Conservation (phyloP, 2,329 filamentous ascomycete species). For the Elsinoe australis region DNA sequence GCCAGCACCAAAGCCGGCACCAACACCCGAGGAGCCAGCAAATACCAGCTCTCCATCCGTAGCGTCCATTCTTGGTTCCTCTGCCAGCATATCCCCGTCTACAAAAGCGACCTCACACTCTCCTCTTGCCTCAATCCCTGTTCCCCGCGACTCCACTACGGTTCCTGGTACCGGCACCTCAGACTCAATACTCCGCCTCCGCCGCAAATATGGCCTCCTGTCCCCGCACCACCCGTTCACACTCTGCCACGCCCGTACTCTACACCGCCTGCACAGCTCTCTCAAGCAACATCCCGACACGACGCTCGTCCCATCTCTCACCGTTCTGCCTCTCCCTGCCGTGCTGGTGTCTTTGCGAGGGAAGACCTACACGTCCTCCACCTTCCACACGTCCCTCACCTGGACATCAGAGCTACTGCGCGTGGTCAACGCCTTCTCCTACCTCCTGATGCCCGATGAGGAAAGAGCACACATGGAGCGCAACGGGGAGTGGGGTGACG, state of each 20-base stretch:
- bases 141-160: slow-evolving; percentile 8
- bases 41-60: too few relatives aligned
- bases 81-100: too few relatives aligned
- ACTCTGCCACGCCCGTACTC: slow-evolving; percentile 31
- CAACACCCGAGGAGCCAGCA: not conserved
- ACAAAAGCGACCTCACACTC: not conserved
- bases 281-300: slow-evolving; percentile 23
- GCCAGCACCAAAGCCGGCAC: not conserved
- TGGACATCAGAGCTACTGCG: slow-evolving; percentile 26
- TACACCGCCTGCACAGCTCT: slow-evolving; percentile 33
- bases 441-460: slow-evolving; percentile 25
- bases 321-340: slow-evolving; percentile 20
- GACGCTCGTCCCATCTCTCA: slow-evolving; percentile 26
- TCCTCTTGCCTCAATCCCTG: not conserved
- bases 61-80: too few relatives aligned
- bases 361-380: slow-evolving; percentile 18
- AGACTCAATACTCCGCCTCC: slow-evolving; percentile 20
- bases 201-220: slow-evolving; percentile 31
- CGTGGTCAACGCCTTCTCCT: slow-evolving; percentile 28
- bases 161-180: not conserved
- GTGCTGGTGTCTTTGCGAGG: slow-evolving; percentile 21
- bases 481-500: slow-evolving; percentile 23
- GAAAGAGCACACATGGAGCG: slow-evolving; percentile 27
- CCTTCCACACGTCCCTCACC: slow-evolving; percentile 22
- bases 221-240: slow-evolving; percentile 29